These are phyloP conservation scores for Dactylis glomerata DNA, from an alignment of 176 grass and related monocot genomes.

Conservation along the genomic window DNA sequence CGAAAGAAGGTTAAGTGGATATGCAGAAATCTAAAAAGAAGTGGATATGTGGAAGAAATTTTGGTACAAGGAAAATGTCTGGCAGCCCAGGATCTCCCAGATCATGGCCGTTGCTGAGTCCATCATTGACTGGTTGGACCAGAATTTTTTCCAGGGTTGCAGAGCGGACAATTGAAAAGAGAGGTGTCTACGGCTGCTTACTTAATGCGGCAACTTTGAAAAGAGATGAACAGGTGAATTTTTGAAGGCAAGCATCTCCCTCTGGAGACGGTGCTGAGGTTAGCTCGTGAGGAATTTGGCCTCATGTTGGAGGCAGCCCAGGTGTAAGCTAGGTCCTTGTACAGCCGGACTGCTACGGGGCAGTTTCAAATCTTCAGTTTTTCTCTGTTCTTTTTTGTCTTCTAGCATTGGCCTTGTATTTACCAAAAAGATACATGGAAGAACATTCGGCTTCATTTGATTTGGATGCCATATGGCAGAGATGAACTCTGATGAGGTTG, in stretches of 20 bases:
- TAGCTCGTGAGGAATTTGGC: not conserved
- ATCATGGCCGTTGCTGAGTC: not conserved
- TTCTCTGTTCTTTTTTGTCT: no score
- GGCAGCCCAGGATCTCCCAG: not conserved
- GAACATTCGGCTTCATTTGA: constrained; percentile 26
- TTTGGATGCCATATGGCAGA: constrained; percentile 59
- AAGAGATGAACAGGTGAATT: not conserved
- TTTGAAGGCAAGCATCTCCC: not conserved
- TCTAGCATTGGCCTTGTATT: no score
- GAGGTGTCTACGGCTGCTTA: not conserved
- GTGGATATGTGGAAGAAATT: no score
- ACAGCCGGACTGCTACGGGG: no score
- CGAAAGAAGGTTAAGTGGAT: constrained; percentile 48
- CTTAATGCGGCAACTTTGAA: not conserved
- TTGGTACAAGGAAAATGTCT: not conserved
- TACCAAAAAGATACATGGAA: not conserved
- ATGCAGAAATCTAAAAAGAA: no score
- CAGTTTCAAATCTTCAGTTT: no score
- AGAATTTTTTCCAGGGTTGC: not conserved
- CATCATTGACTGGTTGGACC: not conserved
- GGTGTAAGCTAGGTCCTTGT: not conserved
- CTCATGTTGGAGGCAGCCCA: not conserved
- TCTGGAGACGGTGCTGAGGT: not conserved
- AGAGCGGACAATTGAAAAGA: not conserved
- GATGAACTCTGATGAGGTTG: constrained; percentile 70